Percentiles rank a stretch among this genome's conserved stretches.
Conservation (phyloP, 2,329 filamentous ascomycete species). For the Rugonectria rugulosa region DNA sequence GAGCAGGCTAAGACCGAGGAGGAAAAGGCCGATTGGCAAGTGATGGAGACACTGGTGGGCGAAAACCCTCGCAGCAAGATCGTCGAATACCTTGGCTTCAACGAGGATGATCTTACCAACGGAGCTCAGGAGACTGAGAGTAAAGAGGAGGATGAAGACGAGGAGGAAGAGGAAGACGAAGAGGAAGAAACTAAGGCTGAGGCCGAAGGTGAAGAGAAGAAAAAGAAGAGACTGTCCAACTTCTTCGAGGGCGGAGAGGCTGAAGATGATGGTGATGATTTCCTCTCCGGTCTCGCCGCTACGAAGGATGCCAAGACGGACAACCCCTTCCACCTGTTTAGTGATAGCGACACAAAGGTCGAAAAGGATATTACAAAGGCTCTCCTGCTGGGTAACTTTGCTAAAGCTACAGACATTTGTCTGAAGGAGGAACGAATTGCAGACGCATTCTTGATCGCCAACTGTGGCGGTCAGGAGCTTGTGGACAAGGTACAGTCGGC, state of each 20-base stretch:
- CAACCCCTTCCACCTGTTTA: slow-evolving; percentile 90
- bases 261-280: slow-evolving; percentile 81
- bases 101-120: slow-evolving; percentile 63
- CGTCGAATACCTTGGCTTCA: slow-evolving; percentile 89
- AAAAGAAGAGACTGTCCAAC: slow-evolving; percentile 73
- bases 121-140: slow-evolving; percentile 49
- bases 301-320: slow-evolving; percentile 93
- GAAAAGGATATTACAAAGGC: slow-evolving; percentile 89
- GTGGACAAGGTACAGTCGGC: slow-evolving; percentile 93
- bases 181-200: slow-evolving; percentile 41
- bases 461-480: slow-evolving; percentile 91
- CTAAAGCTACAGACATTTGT: slow-evolving; percentile 87
- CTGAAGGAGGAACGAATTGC: slow-evolving; percentile 89
- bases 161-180: slow-evolving; percentile 38
- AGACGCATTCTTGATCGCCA: slow-evolving; percentile 97
- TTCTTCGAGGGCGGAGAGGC: slow-evolving; percentile 76
- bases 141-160: too few species aligned
- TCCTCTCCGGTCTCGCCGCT: slow-evolving; percentile 83
- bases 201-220: slow-evolving; percentile 48
- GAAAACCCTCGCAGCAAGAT: slow-evolving; percentile 87
- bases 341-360: slow-evolving; percentile 80
- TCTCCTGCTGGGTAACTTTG: slow-evolving; percentile 88
- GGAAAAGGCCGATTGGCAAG: slow-evolving; percentile 95
- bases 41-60: slow-evolving; percentile 87
- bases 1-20: slow-evolving; percentile 80